Base-by-base conservation (phyloP, 1,284 basidiomycete genomes). In the Sanguinoderma infundibulare region DNA sequence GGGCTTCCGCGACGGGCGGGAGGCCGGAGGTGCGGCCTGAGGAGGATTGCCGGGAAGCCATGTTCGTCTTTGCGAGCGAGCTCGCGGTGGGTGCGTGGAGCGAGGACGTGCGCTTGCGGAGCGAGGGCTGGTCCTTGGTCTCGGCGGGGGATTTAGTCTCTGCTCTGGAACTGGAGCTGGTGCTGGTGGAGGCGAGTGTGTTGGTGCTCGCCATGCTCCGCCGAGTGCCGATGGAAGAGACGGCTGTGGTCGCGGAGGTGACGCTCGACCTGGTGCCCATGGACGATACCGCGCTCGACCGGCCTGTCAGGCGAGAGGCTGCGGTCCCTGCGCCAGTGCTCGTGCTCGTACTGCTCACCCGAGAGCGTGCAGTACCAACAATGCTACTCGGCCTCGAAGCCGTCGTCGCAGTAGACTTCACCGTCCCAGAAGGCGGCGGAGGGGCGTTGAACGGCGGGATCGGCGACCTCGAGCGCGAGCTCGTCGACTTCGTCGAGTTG, bases 21-120 rank as follows among this genome's bases (percentile, higher is more conserved):
- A 66, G 58, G 40, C 65, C 65, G 12, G 65, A 64, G 17, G 56
- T 40, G 40, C 63, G 62, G 14, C 65, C 63, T 1, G 60, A 57
- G 36, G 28, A 59, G 46, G 59, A 57, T 28, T 66, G 61, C 35
- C 44, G 62, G 38, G 40, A 52, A 3, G 57, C 46, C 30, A 57
- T 22, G 59, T 67, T 78, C 64, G 70, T 76, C 76, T 87, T 91
- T 2, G 91, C 91, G 28, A 92, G 77, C 1, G 91, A 93, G 66
- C 90, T 90, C 2, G 87, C 90, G 1, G 91, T 92, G 0, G 90
- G 90, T 0, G 89, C 88, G 55, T 87, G 75, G 15, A 92, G 77
- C 24, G 87, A 83, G 2, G 89, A 91, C 1, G 76, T 73, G 0
- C 79, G 64, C 63, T 70, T 71, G 51, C 65, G 59, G 35, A 64